A percentile compares a stretch with the other conserved stretches of the same genome.
Evolutionary conservation across 441 rosid genomes (phyloP).

Genomic region (Dalechampia spathulata): DNA sequence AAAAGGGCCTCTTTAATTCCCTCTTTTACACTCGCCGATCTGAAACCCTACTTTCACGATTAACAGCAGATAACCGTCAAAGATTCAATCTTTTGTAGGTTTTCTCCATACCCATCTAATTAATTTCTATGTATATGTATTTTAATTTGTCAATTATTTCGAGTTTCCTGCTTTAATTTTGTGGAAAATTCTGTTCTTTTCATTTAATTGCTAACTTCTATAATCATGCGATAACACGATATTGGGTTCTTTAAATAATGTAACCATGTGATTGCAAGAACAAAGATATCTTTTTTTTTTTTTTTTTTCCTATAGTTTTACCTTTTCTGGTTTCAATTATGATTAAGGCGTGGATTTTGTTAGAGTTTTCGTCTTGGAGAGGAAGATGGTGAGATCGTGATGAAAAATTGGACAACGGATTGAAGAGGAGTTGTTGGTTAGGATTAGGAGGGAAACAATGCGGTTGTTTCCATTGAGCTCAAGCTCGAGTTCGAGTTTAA

Average conservation of each 20-base stretch:
- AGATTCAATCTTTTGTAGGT: conserved; percentile 4
- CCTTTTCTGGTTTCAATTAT: neutral
- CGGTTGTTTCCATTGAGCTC: conserved; percentile 58
- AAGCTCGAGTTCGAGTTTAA: conserved; percentile 29
- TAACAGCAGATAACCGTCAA: too few species aligned
- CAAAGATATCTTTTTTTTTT: neutral
- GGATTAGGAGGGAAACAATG: conserved; percentile 33
- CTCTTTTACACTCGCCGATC: conserved; percentile 4
- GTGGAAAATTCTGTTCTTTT: neutral
- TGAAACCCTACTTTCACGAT: neutral
- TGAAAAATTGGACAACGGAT: conserved; percentile 18
- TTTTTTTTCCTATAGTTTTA: neutral
- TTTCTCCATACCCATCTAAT: neutral
- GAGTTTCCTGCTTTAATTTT: conserved; percentile 12
- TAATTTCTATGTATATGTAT: neutral
- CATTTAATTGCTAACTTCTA: neutral
- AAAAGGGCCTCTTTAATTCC: too few species aligned
- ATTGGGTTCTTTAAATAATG: too few species aligned
- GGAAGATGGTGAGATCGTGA: conserved; percentile 34
- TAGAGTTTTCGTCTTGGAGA: conserved; percentile 2
- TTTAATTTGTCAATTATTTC: neutral
- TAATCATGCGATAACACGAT: conserved; percentile 4
- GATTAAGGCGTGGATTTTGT: neutral
- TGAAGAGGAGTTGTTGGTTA: conserved; percentile 9
- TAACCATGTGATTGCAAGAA: neutral